Conservation (phyloP, 305 asterid species). For the Plantago rigida region DNA sequence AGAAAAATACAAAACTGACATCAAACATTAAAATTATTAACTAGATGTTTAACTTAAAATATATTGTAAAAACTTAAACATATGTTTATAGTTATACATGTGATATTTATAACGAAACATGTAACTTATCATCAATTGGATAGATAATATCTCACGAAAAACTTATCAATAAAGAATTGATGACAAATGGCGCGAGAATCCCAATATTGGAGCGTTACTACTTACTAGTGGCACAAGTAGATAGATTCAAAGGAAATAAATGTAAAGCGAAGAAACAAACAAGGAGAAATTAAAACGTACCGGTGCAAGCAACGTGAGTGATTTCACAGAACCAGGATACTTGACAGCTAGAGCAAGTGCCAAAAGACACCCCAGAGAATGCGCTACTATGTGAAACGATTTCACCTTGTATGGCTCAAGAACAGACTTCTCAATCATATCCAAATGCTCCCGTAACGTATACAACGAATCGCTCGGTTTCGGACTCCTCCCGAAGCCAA, state of each 20-base stretch:
- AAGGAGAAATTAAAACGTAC: conserved; percentile 31
- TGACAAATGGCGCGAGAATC: conserved; percentile 5
- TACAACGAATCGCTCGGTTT: conserved; percentile 75
- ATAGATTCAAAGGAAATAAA: background rate
- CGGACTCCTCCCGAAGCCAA: conserved; percentile 88
- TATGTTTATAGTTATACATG: too few species aligned
- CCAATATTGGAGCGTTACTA: conserved; percentile 7
- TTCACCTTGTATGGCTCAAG: conserved; percentile 53
- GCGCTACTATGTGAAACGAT: conserved; percentile 88
- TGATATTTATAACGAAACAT: too few species aligned
- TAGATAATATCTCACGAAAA: too few species aligned
- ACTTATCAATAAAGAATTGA: background rate
- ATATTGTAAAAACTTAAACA: too few species aligned
- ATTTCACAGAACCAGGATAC: conserved; percentile 54
- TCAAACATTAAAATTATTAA: too few species aligned
- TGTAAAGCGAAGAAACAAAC: background rate
- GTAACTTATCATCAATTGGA: too few species aligned
- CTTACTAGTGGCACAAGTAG: background rate
- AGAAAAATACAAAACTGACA: too few species aligned
- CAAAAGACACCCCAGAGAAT: conserved; percentile 81
- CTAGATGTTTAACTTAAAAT: too few species aligned
- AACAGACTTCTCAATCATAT: conserved; percentile 76
- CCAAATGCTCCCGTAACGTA: conserved; percentile 74
- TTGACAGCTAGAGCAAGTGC: conserved; percentile 87
- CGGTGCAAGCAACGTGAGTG: conserved; percentile 78